Conservation (phyloP, 441 rosid genomes). For the Jatropha multifida region DNA sequence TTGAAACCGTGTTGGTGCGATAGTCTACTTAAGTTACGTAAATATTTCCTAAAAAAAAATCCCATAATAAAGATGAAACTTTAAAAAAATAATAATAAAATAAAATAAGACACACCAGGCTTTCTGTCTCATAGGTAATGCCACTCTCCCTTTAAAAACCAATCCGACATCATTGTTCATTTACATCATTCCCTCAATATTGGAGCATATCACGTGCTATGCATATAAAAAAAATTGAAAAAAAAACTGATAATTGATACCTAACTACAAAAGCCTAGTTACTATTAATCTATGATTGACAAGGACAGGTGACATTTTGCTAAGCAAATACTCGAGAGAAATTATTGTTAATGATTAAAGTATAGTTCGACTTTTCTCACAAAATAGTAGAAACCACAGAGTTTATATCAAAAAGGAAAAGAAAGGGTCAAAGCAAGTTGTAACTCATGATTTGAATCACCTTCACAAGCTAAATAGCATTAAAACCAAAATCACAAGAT, state of each 20-base stretch:
- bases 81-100: no score
- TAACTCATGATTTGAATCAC: neutral
- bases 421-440: no score
- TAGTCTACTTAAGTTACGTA: no score
- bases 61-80: no score
- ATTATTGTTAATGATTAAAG: neutral
- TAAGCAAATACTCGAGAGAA: neutral
- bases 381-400: neutral
- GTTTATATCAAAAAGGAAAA: neutral
- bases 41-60: no score
- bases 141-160: no score
- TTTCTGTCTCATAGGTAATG: no score
- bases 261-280: neutral
- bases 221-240: neutral
- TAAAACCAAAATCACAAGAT: neutral
- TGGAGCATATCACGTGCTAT: conserved; percentile 1
- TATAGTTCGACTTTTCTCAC: neutral
- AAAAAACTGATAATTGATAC: conserved; percentile 5
- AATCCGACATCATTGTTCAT: neutral
- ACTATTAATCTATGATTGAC: neutral
- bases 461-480: neutral
- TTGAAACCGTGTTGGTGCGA: no score
- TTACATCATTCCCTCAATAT: neutral
- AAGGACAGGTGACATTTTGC: neutral
- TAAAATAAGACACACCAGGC: no score